These are phyloP conservation scores for Heterotrichella gracilis DNA, from an alignment of 352 stramenopile genomes.

Conservation along the genomic window DNA sequence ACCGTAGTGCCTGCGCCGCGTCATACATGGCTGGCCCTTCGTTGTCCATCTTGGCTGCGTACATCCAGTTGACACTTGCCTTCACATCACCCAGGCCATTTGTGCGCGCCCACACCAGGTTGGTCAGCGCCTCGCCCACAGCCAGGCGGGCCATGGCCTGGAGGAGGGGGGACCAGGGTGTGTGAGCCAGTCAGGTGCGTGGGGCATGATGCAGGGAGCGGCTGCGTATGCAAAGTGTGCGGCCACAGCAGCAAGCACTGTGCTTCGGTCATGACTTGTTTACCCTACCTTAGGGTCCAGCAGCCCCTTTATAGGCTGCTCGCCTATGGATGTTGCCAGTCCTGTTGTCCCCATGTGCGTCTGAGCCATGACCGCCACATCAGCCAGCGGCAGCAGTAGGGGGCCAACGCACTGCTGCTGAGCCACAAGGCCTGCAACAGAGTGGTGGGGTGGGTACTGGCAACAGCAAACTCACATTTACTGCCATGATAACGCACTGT, in stretches of 20 bases:
- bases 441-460: no score
- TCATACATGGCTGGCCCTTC: conserved; percentile 93
- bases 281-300: no score
- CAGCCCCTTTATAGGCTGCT: conserved; percentile 78
- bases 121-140: conserved; percentile 84
- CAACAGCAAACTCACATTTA: no score
- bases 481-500: no score
- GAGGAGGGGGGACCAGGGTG: no score
- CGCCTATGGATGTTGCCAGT: conserved; percentile 68
- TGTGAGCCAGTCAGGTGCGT: no score
- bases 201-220: no score
- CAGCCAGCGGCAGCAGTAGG: conserved; percentile 68
- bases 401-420: conserved; percentile 93
- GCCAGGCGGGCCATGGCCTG: conserved; percentile 69
- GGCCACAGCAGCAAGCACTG: no score
- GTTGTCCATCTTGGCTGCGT: conserved; percentile 82
- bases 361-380: conserved; percentile 79
- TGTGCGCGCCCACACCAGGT: conserved; percentile 78
- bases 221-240: no score
- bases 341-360: conserved; percentile 65
- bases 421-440: conserved; percentile 73
- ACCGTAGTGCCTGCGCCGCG: conserved; percentile 70
- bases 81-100: conserved; percentile 77
- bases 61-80: conserved; percentile 96
- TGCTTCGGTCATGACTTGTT: no score